Percentiles rank a stretch among this genome's conserved stretches.
phyloP scores from a whole-genome alignment of 1,284 basidiomycete species.

The Entoloma clypeatum region DNA sequence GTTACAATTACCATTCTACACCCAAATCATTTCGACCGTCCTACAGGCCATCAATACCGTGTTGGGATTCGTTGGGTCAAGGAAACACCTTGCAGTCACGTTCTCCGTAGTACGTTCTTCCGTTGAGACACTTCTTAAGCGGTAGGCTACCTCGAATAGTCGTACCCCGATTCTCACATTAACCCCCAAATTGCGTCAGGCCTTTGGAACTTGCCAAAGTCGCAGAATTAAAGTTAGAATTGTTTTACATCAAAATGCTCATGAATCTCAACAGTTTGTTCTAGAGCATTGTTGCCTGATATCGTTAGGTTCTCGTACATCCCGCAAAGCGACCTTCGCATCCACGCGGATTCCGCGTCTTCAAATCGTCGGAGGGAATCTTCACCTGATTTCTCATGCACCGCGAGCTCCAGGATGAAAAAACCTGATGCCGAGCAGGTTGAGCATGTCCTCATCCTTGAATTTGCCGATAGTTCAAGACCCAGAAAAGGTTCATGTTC shows the following conservation, averaged over 20 bases:
- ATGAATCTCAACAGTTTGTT: slow-evolving; percentile 8
- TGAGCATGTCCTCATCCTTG: slow-evolving; percentile 71
- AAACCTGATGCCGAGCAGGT: slow-evolving; percentile 33
- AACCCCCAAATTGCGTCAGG: slow-evolving; percentile 39
- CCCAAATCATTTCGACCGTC: background rate
- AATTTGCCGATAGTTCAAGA: slow-evolving; percentile 60
- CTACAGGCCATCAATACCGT: slow-evolving; percentile 84
- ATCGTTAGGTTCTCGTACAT: slow-evolving; percentile 83
- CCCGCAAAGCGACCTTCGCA: slow-evolving; percentile 58
- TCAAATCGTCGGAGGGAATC: slow-evolving; percentile 21
- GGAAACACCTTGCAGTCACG: slow-evolving; percentile 80
- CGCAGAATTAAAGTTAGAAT: slow-evolving; percentile 77
- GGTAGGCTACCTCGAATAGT: slow-evolving; percentile 38
- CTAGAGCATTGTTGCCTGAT: slow-evolving; percentile 76
- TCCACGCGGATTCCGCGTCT: slow-evolving; percentile 41
- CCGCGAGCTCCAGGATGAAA: slow-evolving; percentile 7
- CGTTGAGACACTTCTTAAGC: slow-evolving; percentile 74
- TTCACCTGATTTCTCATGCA: slow-evolving; percentile 37
- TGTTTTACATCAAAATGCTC: background rate
- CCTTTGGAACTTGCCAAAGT: slow-evolving; percentile 77
- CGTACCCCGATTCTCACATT: slow-evolving; percentile 13
- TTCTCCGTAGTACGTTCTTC: slow-evolving; percentile 75
- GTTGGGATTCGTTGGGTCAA: slow-evolving; percentile 81
- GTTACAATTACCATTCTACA: background rate
- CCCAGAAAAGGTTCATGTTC: slow-evolving; percentile 33